phyloP scores from a whole-genome alignment of 148 eudicot species.

The Pharnaceum exiguum region DNA sequence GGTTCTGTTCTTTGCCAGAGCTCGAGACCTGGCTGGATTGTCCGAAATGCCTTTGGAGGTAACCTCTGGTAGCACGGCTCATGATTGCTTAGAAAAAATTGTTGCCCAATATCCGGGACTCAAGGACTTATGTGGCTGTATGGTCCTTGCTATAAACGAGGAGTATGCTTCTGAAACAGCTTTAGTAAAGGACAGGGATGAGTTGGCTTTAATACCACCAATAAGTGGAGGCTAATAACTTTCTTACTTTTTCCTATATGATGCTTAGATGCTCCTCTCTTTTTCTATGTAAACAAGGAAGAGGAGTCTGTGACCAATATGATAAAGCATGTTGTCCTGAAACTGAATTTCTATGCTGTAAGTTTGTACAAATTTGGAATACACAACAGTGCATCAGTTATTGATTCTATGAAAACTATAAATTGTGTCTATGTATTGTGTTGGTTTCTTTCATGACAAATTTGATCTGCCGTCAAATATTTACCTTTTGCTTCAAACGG shows the following conservation, averaged over 20 bases:
- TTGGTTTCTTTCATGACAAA: too few relatives aligned
- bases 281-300: background rate
- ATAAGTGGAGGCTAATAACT: constrained; percentile 80
- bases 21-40: constrained; percentile 81
- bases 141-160: constrained; percentile 86
- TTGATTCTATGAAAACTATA: too few relatives aligned
- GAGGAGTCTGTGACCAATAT: background rate
- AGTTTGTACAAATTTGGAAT: too few relatives aligned
- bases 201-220: constrained; percentile 92
- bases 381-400: too few relatives aligned
- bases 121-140: constrained; percentile 68
- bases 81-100: constrained; percentile 65
- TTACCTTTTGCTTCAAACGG: too few relatives aligned
- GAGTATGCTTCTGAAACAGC: constrained; percentile 67
- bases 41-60: constrained; percentile 59
- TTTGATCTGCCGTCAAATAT: too few relatives aligned
- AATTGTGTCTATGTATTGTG: too few relatives aligned
- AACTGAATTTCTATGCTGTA: too few relatives aligned
- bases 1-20: constrained; percentile 89
- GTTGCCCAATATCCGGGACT: constrained; percentile 54
- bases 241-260: background rate
- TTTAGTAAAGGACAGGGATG: constrained; percentile 64
- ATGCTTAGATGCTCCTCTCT: background rate
- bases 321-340: background rate
- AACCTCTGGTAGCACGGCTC: constrained; percentile 62